Evolutionary conservation across 306 rosid genomes (phyloP).

Genomic region (Vicia faba): DNA sequence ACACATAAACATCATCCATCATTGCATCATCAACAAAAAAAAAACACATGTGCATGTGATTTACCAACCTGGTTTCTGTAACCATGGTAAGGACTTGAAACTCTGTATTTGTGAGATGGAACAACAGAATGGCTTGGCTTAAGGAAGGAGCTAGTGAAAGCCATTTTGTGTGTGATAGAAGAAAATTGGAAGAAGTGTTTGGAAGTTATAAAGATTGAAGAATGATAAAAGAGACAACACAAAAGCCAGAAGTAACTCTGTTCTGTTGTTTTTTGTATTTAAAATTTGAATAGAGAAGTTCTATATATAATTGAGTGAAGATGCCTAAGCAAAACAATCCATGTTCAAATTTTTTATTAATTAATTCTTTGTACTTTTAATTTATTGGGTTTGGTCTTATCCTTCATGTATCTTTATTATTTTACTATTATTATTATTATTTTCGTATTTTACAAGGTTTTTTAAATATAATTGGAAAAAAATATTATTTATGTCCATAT

Average conservation of each 20-base stretch:
- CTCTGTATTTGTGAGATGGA: constrained; percentile 31
- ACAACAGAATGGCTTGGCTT: constrained; percentile 45
- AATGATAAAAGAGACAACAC: constrained; percentile 34
- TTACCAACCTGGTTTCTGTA: constrained; percentile 58
- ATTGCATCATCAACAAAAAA: background rate
- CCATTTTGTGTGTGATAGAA: constrained; percentile 39
- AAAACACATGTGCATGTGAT: background rate
- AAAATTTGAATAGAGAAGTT: background rate
- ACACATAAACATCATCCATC: constrained; percentile 15
- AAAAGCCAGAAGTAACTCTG: background rate
- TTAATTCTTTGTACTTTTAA: background rate
- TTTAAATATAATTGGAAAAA: no score
- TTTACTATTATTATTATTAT: background rate
- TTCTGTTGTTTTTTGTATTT: constrained; percentile 18
- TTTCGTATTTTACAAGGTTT: no score
- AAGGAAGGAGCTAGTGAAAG: constrained; percentile 47
- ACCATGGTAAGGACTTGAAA: constrained; percentile 38
- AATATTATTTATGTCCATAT: no score
- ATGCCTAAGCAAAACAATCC: background rate
- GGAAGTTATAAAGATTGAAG: constrained; percentile 15
- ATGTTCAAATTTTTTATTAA: background rate
- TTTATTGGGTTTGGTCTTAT: background rate
- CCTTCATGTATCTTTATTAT: background rate
- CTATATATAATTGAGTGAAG: background rate
- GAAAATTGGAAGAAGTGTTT: no score